phyloP scores from a whole-genome alignment of 2,329 filamentous ascomycete species.

The Beauveria rudraprayagi region DNA sequence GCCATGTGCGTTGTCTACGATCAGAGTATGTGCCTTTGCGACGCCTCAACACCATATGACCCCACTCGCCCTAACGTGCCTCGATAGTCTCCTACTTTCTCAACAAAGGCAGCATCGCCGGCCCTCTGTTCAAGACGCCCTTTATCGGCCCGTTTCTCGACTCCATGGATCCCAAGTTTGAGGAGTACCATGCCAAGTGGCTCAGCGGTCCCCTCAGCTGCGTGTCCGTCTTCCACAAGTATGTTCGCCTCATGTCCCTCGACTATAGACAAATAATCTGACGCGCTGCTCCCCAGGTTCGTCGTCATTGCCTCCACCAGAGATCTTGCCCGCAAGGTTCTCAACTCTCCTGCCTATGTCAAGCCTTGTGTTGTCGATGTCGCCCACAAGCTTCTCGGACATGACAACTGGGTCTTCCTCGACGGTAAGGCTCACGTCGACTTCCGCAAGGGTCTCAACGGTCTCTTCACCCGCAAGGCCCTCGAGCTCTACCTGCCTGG shows the following conservation, averaged over 20 bases:
- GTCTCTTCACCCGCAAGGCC: constrained; percentile 84
- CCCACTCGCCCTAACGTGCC: background rate
- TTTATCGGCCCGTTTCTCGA: constrained; percentile 95
- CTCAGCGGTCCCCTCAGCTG: constrained; percentile 84
- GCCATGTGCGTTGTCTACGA: constrained; percentile 73
- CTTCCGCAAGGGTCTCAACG: constrained; percentile 93
- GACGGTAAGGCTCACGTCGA: constrained; percentile 93
- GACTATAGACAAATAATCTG: background rate
- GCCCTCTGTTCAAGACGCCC: constrained; percentile 67
- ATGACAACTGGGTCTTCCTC: constrained; percentile 93
- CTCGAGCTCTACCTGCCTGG: constrained; percentile 83
- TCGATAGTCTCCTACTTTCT: constrained; percentile 62
- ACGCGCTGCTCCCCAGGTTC: constrained; percentile 50
- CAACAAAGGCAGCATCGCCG: constrained; percentile 68
- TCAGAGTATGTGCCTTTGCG: constrained; percentile 58
- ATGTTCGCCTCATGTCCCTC: constrained; percentile 25
- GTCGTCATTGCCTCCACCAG: constrained; percentile 93
- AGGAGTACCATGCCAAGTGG: constrained; percentile 90
- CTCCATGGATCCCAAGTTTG: constrained; percentile 85
- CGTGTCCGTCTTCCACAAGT: constrained; percentile 99
- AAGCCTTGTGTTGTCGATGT: constrained; percentile 96
- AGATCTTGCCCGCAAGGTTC: constrained; percentile 92
- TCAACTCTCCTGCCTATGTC: constrained; percentile 86
- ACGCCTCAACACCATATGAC: background rate
- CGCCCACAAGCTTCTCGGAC: constrained; percentile 85